phyloP scores from a whole-genome alignment of 148 eudicot species.

The Vaccinium macrocarpon region DNA sequence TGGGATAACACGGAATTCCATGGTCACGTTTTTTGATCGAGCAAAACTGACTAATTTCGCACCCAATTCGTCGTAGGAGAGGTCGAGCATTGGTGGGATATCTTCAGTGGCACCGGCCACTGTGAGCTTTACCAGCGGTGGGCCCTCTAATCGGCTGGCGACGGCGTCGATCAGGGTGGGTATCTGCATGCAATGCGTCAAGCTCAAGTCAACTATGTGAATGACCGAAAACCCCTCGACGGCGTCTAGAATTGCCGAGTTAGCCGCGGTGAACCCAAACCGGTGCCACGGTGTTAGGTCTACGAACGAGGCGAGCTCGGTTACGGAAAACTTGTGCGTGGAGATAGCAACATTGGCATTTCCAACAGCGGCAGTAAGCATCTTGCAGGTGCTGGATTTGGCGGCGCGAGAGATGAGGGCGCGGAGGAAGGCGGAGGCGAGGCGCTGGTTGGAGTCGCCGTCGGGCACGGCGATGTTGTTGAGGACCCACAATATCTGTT shows the following conservation, averaged over 20 bases:
- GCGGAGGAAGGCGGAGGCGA: slow-evolving; percentile 76
- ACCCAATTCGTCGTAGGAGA: slow-evolving; percentile 71
- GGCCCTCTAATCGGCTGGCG: slow-evolving; percentile 42
- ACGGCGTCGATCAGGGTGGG: slow-evolving; percentile 80
- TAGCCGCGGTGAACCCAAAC: slow-evolving; percentile 86
- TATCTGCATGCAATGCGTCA: slow-evolving; percentile 93
- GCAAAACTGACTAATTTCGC: slow-evolving; percentile 62
- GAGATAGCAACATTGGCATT: slow-evolving; percentile 13
- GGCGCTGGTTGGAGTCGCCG: slow-evolving; percentile 80
- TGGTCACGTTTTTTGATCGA: slow-evolving; percentile 46
- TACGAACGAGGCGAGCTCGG: slow-evolving; percentile 75
- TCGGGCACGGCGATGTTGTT: slow-evolving; percentile 79
- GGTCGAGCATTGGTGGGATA: slow-evolving; percentile 69
- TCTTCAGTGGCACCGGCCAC: slow-evolving; percentile 61
- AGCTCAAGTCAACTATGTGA: slow-evolving; percentile 77
- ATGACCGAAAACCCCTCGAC: slow-evolving; percentile 45
- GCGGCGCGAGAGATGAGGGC: slow-evolving; percentile 74
- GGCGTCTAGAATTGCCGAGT: slow-evolving; percentile 65
- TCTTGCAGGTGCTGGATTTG: slow-evolving; percentile 39
- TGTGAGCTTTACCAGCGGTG: slow-evolving; percentile 62
- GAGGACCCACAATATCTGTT: slow-evolving; percentile 90
- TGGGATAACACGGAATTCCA: slow-evolving; percentile 64
- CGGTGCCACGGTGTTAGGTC: slow-evolving; percentile 94
- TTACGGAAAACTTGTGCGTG: slow-evolving; percentile 57
- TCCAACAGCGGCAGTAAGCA: slow-evolving; percentile 21